phyloP scores from a whole-genome alignment of 352 stramenopile genomes.

The Phytopythium chamaehyphon region DNA sequence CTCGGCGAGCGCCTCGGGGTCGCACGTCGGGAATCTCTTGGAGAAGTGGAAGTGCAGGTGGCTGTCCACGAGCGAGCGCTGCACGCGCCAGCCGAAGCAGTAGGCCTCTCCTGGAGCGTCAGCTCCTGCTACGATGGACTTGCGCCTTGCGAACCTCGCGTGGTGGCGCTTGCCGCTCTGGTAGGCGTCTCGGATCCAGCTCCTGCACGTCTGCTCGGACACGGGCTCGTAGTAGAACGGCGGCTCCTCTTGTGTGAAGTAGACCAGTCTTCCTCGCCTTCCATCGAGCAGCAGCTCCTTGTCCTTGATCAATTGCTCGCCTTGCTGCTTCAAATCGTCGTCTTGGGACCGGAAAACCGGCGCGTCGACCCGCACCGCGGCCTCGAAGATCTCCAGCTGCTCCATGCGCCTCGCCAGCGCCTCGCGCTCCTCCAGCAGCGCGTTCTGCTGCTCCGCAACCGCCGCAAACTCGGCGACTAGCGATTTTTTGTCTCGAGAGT shows the following conservation, averaged over 20 bases:
- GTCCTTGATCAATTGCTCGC: conserved; percentile 2
- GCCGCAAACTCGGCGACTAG: conserved; percentile 13
- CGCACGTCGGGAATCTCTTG: conserved; percentile 20
- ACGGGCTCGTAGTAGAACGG: conserved; percentile 46
- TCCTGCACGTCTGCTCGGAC: conserved; percentile 13
- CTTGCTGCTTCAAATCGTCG: no score
- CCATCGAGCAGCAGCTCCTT: conserved; percentile 7
- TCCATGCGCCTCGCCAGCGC: conserved; percentile 19
- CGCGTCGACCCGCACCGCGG: conserved; percentile 21
- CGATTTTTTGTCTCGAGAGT: not conserved
- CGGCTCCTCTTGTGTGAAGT: conserved; percentile 32
- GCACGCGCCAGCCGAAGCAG: conserved; percentile 41
- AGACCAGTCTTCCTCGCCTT: conserved; percentile 25
- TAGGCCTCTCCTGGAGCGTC: conserved; percentile 8
- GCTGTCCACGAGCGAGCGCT: conserved; percentile 21
- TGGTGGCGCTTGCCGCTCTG: conserved; percentile 22
- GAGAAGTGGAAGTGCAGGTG: conserved; percentile 42
- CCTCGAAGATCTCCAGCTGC: conserved; percentile 30
- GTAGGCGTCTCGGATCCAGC: conserved; percentile 20
- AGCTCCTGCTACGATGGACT: conserved; percentile 6
- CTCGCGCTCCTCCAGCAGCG: conserved; percentile 26
- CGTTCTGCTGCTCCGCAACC: conserved; percentile 22
- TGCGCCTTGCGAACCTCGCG: conserved; percentile 13
- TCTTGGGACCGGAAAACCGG: conserved; percentile 3
- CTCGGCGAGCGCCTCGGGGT: conserved; percentile 16